These are phyloP conservation scores for Penicillium argentinense DNA, from an alignment of 495 filamentous ascomycete genomes.

Conservation along the genomic window DNA sequence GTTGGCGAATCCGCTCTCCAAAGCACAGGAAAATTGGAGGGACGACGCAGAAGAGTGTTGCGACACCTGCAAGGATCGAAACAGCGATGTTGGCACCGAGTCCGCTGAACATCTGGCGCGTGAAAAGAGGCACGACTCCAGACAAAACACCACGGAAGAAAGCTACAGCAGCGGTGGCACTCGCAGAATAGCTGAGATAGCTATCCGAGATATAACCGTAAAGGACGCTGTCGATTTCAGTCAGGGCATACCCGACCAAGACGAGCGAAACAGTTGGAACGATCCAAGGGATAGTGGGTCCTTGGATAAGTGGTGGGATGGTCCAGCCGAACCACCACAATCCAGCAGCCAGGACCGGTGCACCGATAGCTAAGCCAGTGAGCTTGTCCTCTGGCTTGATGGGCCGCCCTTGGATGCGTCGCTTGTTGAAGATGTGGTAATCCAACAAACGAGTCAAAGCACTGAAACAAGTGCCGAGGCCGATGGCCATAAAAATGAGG, in stretches of 20 bases:
- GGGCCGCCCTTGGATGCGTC: conserved; percentile 22
- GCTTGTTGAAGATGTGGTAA: conserved; percentile 25
- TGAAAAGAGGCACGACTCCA: conserved; percentile 48
- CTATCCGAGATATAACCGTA: conserved; percentile 54
- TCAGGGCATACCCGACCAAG: conserved; percentile 49
- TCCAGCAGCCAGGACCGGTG: conserved; percentile 42
- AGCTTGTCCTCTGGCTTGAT: conserved; percentile 53
- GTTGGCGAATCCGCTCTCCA: conserved; percentile 40
- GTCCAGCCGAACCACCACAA: conserved; percentile 57
- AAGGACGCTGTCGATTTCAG: conserved; percentile 50
- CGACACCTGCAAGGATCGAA: conserved; percentile 45
- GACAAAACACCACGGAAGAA: conserved; percentile 46
- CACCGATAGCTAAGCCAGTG: conserved; percentile 43
- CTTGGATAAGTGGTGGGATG: conserved; percentile 38
- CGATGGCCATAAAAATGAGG: conserved; percentile 47
- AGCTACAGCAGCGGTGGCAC: conserved; percentile 49
- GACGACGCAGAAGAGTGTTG: conserved; percentile 44
- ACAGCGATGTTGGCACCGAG: conserved; percentile 46
- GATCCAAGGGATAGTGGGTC: conserved; percentile 34
- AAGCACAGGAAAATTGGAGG: conserved; percentile 45
- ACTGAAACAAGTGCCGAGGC: conserved; percentile 40
- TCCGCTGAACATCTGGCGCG: conserved; percentile 39
- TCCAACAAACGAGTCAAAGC: conserved; percentile 47
- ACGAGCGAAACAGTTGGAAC: conserved; percentile 42
- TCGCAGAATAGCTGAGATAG: conserved; percentile 52